Evolutionary conservation across 495 filamentous ascomycete genomes (phyloP).

Genomic region (Cudoniella acicularis): DNA sequence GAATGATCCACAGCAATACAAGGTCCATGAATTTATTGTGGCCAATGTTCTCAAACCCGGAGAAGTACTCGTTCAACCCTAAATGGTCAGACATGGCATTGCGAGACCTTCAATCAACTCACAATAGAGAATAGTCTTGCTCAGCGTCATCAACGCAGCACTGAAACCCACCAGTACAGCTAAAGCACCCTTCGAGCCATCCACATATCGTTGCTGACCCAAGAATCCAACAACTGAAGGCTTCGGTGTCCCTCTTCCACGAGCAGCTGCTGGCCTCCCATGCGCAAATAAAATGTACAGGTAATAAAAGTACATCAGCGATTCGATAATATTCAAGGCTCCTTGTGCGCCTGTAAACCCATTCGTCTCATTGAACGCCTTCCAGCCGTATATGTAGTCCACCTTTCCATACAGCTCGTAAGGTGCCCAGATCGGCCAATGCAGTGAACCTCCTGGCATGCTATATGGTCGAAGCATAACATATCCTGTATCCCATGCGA

Average conservation of each 20-base stretch:
- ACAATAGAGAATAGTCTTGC: slow-evolving; percentile 89
- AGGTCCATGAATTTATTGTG: slow-evolving; percentile 62
- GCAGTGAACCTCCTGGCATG: slow-evolving; percentile 75
- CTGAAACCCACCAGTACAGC: slow-evolving; percentile 67
- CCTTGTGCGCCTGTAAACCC: slow-evolving; percentile 82
- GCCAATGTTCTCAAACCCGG: slow-evolving; percentile 73
- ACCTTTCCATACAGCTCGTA: slow-evolving; percentile 79
- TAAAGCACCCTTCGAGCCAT: slow-evolving; percentile 54
- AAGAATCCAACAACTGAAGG: slow-evolving; percentile 41
- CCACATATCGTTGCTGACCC: slow-evolving; percentile 47
- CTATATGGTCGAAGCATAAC: slow-evolving; percentile 76
- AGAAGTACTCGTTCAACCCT: slow-evolving; percentile 78
- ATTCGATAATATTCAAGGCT: slow-evolving; percentile 71
- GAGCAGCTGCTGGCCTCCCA: slow-evolving; percentile 33
- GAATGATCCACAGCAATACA: slow-evolving; percentile 69
- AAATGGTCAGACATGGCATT: not conserved
- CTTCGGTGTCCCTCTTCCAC: slow-evolving; percentile 36
- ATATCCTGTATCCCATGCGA: slow-evolving; percentile 81
- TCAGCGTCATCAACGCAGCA: slow-evolving; percentile 73
- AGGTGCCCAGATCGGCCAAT: slow-evolving; percentile 72
- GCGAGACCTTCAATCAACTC: slow-evolving; percentile 41
- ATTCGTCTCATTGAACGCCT: slow-evolving; percentile 64
- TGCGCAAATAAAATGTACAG: slow-evolving; percentile 54
- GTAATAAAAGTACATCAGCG: slow-evolving; percentile 65
- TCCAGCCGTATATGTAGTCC: slow-evolving; percentile 83